Evolutionary conservation across 257 asterid genomes (phyloP).

Genomic region (Petunia secreta): DNA sequence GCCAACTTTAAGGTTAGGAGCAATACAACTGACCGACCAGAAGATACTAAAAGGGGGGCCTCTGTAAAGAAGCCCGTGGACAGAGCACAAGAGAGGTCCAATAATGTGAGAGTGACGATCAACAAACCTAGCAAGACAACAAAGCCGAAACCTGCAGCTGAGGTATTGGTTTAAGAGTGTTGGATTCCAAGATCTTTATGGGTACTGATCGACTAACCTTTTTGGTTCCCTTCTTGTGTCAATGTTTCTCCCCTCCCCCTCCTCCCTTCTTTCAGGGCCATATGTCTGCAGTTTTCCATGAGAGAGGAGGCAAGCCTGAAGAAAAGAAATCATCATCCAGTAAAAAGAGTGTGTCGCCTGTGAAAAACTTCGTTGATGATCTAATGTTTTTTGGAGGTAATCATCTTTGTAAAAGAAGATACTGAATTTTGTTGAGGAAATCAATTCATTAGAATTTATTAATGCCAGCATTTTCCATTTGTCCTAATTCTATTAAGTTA

Average conservation of each 20-base stretch:
- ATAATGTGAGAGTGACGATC: slow-evolving; percentile 25
- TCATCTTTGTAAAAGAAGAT: slow-evolving; percentile 20
- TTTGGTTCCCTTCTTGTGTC: slow-evolving; percentile 12
- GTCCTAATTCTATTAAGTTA: not conserved
- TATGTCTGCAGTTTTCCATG: slow-evolving; percentile 50
- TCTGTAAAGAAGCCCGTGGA: slow-evolving; percentile 23
- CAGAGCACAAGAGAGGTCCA: slow-evolving; percentile 24
- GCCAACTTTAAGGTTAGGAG: slow-evolving; percentile 40
- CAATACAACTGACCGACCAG: slow-evolving; percentile 1
- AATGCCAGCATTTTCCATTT: not conserved
- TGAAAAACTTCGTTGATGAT: slow-evolving; percentile 44
- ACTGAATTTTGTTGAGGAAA: not conserved
- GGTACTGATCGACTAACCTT: slow-evolving; percentile 17
- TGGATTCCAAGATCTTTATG: slow-evolving; percentile 12
- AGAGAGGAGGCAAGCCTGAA: slow-evolving; percentile 43
- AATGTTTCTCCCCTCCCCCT: slow-evolving; percentile 9
- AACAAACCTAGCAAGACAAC: slow-evolving; percentile 36
- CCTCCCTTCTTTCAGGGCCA: slow-evolving; percentile 51
- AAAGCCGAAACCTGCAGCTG: slow-evolving; percentile 43
- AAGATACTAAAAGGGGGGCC: slow-evolving; percentile 31
- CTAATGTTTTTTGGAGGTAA: slow-evolving; percentile 74
- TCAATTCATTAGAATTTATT: not conserved
- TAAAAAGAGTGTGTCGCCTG: slow-evolving; percentile 41
- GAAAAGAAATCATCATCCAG: slow-evolving; percentile 45
- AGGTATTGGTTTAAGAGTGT: slow-evolving; percentile 50